A percentile compares a stretch with the other conserved stretches of the same genome.
Conservation (phyloP, 495 filamentous ascomycete genomes). For the Astrothelium macrocarpum region DNA sequence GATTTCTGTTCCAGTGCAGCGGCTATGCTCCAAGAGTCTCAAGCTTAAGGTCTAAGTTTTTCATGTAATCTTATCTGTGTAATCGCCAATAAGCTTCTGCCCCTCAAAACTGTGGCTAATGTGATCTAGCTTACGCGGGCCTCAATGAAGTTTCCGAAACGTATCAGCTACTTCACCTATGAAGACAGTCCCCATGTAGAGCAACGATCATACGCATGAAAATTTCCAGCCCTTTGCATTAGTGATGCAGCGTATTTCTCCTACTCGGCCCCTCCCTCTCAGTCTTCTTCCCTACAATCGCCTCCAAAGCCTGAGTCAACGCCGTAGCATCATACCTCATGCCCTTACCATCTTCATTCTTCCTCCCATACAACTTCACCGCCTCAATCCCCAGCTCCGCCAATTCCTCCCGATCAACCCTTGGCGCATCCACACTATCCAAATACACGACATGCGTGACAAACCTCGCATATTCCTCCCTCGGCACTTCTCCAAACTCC, state of each 20-base stretch:
- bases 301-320: conserved; percentile 65
- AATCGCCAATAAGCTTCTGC: too few species aligned
- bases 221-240: neutral
- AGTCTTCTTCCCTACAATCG: conserved; percentile 63
- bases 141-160: too few species aligned
- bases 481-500: conserved; percentile 8
- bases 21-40: too few species aligned
- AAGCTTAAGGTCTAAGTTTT: too few species aligned
- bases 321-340: conserved; percentile 71
- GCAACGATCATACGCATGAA: neutral
- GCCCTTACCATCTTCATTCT: conserved; percentile 40
- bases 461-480: conserved; percentile 40
- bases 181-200: too few species aligned
- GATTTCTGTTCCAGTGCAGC: too few species aligned
- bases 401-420: conserved; percentile 57
- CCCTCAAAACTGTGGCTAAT: too few species aligned
- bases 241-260: conserved; percentile 54
- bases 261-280: conserved; percentile 47
- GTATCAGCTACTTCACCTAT: too few species aligned
- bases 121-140: too few species aligned
- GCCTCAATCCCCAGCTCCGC: conserved; percentile 60
- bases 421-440: conserved; percentile 60
- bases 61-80: too few species aligned
- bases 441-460: conserved; percentile 81
- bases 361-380: conserved; percentile 65